phyloP scores from a whole-genome alignment of 1,139 yeast genomes.

The Geotrichum fermentans region DNA sequence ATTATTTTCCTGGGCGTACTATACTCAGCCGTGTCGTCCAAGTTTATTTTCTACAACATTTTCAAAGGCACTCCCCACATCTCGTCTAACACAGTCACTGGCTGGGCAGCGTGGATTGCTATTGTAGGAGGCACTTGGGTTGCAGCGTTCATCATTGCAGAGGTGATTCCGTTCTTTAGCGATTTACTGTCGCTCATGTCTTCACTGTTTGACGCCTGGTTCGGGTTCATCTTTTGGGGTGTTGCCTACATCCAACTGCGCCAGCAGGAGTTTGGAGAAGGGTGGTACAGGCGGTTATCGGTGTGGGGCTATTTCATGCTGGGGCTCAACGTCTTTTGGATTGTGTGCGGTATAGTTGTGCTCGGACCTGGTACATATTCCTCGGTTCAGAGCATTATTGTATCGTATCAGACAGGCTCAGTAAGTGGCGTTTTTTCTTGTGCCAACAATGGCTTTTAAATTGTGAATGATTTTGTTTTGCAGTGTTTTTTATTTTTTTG shows the following conservation, averaged over 20 bases:
- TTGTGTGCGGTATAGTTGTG: slow-evolving; percentile 48
- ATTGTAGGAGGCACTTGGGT: slow-evolving; percentile 47
- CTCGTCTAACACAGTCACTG: slow-evolving; percentile 46
- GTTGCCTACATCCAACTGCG: slow-evolving; percentile 47
- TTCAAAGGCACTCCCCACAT: slow-evolving; percentile 46
- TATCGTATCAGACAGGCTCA: slow-evolving; percentile 44
- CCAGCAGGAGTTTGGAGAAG: slow-evolving; percentile 29
- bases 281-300: slow-evolving; percentile 32
- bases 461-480: too few relatives aligned
- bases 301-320: slow-evolving; percentile 32
- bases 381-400: slow-evolving; percentile 49
- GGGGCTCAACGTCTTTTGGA: slow-evolving; percentile 40
- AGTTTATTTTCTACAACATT: slow-evolving; percentile 46
- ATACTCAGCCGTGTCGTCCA: slow-evolving; percentile 52
- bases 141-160: slow-evolving; percentile 53
- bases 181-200: slow-evolving; percentile 57
- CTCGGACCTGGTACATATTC: slow-evolving; percentile 59
- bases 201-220: slow-evolving; percentile 60
- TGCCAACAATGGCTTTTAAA: slow-evolving; percentile 41
- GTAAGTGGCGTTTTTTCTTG: slow-evolving; percentile 52
- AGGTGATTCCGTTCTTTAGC: slow-evolving; percentile 59
- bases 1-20: slow-evolving; percentile 53
- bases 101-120: slow-evolving; percentile 52
- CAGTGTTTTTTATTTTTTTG: too few relatives aligned
- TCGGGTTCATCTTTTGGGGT: slow-evolving; percentile 63